Evolutionary conservation across 1,284 basidiomycete species (phyloP).

Genomic region (Microbotryomycetes sp.): DNA sequence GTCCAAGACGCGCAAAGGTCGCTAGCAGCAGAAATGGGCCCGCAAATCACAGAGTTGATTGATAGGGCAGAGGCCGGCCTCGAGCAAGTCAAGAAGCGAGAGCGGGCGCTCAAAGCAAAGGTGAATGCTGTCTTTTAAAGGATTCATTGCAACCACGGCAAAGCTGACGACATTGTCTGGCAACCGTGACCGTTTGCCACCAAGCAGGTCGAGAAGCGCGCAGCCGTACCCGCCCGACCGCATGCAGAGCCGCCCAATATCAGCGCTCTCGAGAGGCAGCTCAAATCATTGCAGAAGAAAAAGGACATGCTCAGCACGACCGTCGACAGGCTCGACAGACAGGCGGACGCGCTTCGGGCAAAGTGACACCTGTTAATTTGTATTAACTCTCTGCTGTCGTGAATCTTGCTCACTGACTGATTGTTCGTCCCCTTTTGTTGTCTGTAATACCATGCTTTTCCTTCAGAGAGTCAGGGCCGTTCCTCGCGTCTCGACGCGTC

Average conservation of each 20-base stretch:
- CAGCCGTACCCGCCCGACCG: background rate
- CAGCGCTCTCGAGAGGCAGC: constrained; percentile 11
- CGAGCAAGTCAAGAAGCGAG: constrained; percentile 23
- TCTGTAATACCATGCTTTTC: no score
- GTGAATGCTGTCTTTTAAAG: constrained; percentile 2
- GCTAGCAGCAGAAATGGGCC: constrained; percentile 27
- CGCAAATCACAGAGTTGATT: constrained; percentile 31
- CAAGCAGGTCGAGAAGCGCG: constrained; percentile 18
- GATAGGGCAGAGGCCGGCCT: constrained; percentile 25
- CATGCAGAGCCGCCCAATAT: background rate
- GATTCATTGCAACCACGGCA: background rate
- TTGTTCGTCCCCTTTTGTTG: no score
- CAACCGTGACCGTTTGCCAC: no score
- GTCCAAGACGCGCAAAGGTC: constrained; percentile 22
- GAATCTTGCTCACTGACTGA: no score
- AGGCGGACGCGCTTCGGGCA: background rate
- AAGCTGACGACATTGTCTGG: no score
- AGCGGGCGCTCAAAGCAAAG: constrained; percentile 15
- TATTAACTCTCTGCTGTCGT: no score
- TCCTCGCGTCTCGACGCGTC: no score
- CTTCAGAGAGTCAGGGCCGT: no score
- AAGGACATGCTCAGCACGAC: constrained; percentile 12
- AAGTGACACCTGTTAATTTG: no score
- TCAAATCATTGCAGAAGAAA: constrained; percentile 6
- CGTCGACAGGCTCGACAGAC: constrained; percentile 15